Conservation (phyloP, 129 eudicot genomes). For the Chrysanthemum seticuspe region DNA sequence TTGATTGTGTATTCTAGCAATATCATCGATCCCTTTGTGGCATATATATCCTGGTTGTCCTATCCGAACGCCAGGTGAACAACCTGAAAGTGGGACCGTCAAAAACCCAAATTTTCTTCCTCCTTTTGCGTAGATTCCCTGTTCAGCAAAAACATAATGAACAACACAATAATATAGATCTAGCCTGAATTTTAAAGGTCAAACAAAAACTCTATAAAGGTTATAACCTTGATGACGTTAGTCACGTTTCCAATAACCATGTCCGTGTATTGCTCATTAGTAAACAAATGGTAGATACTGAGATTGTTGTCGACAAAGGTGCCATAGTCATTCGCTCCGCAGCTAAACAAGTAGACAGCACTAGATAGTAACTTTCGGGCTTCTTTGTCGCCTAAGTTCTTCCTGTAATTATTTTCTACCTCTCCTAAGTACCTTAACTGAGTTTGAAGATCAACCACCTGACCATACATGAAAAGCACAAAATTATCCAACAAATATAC, state of each 20-base stretch:
- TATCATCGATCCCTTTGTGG: constrained; percentile 25
- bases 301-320: constrained; percentile 19
- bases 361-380: constrained; percentile 23
- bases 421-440: constrained; percentile 42
- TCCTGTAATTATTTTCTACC: constrained; percentile 24
- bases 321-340: constrained; percentile 50
- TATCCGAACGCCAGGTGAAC: constrained; percentile 36
- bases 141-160: constrained; percentile 2
- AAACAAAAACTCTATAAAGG: background rate
- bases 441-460: constrained; percentile 51
- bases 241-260: constrained; percentile 50
- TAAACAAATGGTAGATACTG: background rate
- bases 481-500: background rate
- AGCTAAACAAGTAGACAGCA: constrained; percentile 57
- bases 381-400: constrained; percentile 23
- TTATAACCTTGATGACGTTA: constrained; percentile 32
- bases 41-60: constrained; percentile 27
- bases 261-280: constrained; percentile 29
- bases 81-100: constrained; percentile 39
- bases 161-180: background rate
- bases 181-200: background rate
- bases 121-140: constrained; percentile 49
- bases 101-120: constrained; percentile 55
- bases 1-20: constrained; percentile 31
- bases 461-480: background rate